Percentiles rank a stretch among this genome's conserved stretches.
Conservation (phyloP, 2,329 filamentous ascomycete species). For the Penicillium italicum region DNA sequence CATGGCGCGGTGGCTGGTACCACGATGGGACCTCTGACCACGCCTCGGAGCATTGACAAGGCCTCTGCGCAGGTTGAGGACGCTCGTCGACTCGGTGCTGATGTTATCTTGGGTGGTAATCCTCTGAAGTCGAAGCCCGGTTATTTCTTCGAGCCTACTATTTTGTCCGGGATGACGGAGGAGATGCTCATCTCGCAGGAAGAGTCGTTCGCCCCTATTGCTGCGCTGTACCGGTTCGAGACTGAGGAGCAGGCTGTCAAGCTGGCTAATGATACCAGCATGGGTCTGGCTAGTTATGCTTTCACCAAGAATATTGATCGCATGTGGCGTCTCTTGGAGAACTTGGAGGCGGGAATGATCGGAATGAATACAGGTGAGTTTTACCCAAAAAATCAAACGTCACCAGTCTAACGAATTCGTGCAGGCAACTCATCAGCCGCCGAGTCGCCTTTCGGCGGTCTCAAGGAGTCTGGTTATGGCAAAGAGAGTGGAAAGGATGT, state of each 20-base stretch:
- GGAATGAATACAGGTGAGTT: slow-evolving; percentile 59
- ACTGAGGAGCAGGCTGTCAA: slow-evolving; percentile 62
- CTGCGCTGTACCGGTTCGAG: slow-evolving; percentile 62
- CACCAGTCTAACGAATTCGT: neutral
- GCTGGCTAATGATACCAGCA: slow-evolving; percentile 59
- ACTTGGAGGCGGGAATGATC: slow-evolving; percentile 67
- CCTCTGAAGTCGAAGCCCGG: slow-evolving; percentile 50
- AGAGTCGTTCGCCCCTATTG: slow-evolving; percentile 64
- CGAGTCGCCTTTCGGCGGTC: slow-evolving; percentile 64
- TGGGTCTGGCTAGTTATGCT: slow-evolving; percentile 64
- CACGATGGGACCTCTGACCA: slow-evolving; percentile 60
- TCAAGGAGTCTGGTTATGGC: slow-evolving; percentile 65
- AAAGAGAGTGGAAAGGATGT: slow-evolving; percentile 67
- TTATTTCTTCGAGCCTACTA: slow-evolving; percentile 69
- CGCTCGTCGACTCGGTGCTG: slow-evolving; percentile 60
- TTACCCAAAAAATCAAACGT: no score
- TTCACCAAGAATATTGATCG: slow-evolving; percentile 67
- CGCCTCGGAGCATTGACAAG: slow-evolving; percentile 54
- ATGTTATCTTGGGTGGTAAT: slow-evolving; percentile 58
- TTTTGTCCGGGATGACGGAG: slow-evolving; percentile 57
- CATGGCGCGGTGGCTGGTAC: slow-evolving; percentile 54
- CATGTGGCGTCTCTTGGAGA: slow-evolving; percentile 63
- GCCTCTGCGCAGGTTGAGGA: slow-evolving; percentile 59
- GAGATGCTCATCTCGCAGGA: slow-evolving; percentile 58
- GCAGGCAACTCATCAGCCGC: slow-evolving; percentile 61